These are phyloP conservation scores for Globisporangium megalacanthum DNA, from an alignment of 352 stramenopile species.

Conservation along the genomic window DNA sequence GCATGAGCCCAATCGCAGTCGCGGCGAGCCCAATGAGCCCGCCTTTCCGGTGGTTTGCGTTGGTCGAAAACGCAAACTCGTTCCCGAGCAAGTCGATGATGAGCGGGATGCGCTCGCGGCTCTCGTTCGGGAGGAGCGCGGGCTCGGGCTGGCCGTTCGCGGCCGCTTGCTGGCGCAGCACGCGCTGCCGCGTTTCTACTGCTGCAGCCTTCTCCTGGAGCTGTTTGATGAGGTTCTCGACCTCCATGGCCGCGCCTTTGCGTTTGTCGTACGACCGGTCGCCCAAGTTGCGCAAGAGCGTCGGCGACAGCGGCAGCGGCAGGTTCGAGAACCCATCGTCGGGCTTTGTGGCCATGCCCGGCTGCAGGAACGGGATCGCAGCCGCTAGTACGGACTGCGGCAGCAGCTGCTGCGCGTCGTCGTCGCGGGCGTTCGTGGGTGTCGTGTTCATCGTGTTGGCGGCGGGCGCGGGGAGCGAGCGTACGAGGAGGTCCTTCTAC, in stretches of 20 bases:
- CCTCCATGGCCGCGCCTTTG: constrained; percentile 98
- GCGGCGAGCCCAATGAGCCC: constrained; percentile 98
- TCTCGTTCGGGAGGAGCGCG: constrained; percentile 35
- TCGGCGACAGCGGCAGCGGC: constrained; percentile 69
- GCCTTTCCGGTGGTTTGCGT: constrained; percentile 98
- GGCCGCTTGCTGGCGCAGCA: constrained; percentile 30
- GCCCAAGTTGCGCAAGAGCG: constrained; percentile 88
- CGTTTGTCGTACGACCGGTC: constrained; percentile 99
- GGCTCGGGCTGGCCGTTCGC: constrained; percentile 15
- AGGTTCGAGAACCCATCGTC: constrained; percentile 20
- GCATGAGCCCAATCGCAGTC: constrained; percentile 96
- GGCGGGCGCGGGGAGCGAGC: not conserved
- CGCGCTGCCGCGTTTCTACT: constrained; percentile 57
- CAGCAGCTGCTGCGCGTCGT: constrained; percentile 35
- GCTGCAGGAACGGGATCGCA: constrained; percentile 38
- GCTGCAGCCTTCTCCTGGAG: constrained; percentile 92
- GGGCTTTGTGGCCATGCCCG: not conserved
- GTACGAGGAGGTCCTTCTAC: too few species aligned
- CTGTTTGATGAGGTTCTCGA: constrained; percentile 98
- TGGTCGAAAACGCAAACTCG: constrained; percentile 98
- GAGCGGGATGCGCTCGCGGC: constrained; percentile 81
- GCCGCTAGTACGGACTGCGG: constrained; percentile 49
- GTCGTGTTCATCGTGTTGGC: constrained; percentile 7
- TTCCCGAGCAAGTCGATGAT: constrained; percentile 97
- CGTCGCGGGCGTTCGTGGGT: constrained; percentile 4